phyloP scores from a whole-genome alignment of 73 alveolate genomes.

The Uronychia setigera region DNA sequence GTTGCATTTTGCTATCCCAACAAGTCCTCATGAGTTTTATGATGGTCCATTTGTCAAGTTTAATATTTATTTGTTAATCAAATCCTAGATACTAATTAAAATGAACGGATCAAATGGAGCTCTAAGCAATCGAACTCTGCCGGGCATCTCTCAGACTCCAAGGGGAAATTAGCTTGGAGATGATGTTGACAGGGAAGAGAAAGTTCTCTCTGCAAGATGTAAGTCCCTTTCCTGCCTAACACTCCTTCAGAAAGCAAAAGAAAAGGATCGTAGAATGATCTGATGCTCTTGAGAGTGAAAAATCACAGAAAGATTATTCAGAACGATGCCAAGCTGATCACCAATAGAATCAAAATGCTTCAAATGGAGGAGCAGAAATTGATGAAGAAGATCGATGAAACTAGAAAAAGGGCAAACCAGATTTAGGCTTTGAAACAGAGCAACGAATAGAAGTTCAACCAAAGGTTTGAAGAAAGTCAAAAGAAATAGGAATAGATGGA shows the following conservation, averaged over 20 bases:
- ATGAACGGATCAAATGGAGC: background rate
- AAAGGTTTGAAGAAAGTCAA: background rate
- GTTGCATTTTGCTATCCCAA: background rate
- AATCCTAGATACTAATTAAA: background rate
- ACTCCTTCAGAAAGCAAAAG: background rate
- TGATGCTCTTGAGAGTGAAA: background rate
- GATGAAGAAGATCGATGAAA: constrained; percentile 51
- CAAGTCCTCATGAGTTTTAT: background rate
- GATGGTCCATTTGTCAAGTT: background rate
- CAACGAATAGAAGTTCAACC: background rate
- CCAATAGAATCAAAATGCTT: constrained; percentile 51
- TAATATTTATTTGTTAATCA: background rate
- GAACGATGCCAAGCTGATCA: constrained; percentile 29
- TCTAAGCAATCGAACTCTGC: background rate
- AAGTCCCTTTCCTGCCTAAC: no score
- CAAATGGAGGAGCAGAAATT: constrained; percentile 60
- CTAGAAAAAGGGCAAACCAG: constrained; percentile 52
- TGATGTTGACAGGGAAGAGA: background rate
- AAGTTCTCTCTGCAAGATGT: background rate
- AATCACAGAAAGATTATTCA: background rate
- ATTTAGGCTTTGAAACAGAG: constrained; percentile 22
- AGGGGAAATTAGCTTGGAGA: background rate
- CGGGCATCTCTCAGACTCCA: background rate
- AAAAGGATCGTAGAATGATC: background rate
- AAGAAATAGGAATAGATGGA: background rate